Conservation (phyloP, 2,329 filamentous ascomycete species). For the Aspergillus hiratsukae region DNA sequence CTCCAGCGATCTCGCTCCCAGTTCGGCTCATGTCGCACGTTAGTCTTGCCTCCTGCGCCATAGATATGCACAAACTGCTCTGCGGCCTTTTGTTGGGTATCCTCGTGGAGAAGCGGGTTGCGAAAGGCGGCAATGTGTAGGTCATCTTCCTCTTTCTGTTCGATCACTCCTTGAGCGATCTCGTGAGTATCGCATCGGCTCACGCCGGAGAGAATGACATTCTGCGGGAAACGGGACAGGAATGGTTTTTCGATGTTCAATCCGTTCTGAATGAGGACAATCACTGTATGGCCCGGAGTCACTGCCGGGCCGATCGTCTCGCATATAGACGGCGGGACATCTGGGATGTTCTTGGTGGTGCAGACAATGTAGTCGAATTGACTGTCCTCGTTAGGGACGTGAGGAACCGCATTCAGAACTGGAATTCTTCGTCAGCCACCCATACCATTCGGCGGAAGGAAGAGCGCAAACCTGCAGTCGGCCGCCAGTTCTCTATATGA, state of each 20-base stretch:
- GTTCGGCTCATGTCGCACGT: constrained; percentile 35
- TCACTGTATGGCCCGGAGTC: constrained; percentile 47
- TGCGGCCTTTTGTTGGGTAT: constrained; percentile 2
- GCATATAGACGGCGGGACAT: constrained; percentile 46
- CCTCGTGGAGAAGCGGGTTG: constrained; percentile 6
- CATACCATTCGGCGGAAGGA: background rate
- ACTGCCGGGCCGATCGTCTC: constrained; percentile 50
- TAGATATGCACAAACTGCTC: constrained; percentile 48
- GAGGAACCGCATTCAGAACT: constrained; percentile 49
- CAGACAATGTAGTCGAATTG: constrained; percentile 53
- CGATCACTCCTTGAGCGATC: constrained; percentile 43
- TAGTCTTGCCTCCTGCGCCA: constrained; percentile 42
- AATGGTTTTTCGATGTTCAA: constrained; percentile 59
- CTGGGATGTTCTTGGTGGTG: constrained; percentile 58
- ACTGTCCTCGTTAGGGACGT: constrained; percentile 24
- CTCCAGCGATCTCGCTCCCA: constrained; percentile 28
- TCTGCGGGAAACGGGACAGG: constrained; percentile 47
- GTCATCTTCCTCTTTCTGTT: constrained; percentile 51
- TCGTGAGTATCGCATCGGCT: constrained; percentile 52
- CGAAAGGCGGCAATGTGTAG: constrained; percentile 50
- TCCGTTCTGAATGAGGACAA: constrained; percentile 59
- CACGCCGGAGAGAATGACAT: constrained; percentile 51
- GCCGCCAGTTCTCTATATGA: constrained; percentile 45
- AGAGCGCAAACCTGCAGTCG: constrained; percentile 32
- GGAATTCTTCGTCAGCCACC: background rate